Conservation (phyloP, 495 filamentous ascomycete genomes). For the Podospora conica region DNA sequence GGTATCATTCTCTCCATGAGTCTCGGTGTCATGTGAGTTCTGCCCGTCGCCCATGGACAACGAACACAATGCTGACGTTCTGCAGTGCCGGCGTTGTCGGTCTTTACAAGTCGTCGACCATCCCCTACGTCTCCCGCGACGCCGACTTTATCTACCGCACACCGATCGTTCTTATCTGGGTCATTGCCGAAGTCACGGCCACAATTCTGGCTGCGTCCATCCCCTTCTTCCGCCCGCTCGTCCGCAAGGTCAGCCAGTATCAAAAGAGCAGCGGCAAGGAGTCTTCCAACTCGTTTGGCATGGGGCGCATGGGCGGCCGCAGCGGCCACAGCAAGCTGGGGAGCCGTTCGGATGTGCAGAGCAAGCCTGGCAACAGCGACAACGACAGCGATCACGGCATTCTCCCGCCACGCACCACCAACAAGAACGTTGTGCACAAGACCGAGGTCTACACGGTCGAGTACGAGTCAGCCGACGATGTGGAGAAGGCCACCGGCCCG, state of each 20-base stretch:
- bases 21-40: background rate
- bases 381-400: background rate
- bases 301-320: background rate
- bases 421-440: background rate
- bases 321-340: background rate
- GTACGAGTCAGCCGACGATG: background rate
- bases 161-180: background rate
- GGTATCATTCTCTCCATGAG: background rate
- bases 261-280: background rate
- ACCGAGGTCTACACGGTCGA: background rate
- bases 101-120: background rate
- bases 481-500: background rate
- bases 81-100: background rate
- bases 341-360: background rate
- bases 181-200: background rate
- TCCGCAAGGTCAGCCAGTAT: background rate
- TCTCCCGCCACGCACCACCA: background rate
- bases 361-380: background rate
- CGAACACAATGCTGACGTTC: background rate
- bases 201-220: background rate
- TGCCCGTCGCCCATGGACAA: background rate
- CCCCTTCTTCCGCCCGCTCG: background rate
- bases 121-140: background rate
- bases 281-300: background rate
- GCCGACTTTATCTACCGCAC: background rate